These are phyloP conservation scores for Sclerotinia glacialis DNA, from an alignment of 2,329 filamentous ascomycete genomes.

Conservation along the genomic window DNA sequence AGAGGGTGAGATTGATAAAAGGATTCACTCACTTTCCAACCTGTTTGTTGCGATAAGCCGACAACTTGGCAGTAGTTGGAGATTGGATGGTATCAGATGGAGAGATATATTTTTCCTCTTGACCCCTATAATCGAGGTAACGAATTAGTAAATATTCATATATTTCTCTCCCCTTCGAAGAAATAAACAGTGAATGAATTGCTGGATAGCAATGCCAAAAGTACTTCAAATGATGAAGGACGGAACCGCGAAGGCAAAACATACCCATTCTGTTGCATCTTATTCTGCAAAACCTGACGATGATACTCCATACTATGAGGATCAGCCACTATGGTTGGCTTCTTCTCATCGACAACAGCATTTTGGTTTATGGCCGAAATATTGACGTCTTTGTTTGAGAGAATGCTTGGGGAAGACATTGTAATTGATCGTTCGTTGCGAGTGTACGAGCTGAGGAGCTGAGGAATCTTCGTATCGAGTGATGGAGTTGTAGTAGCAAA, in stretches of 20 bases:
- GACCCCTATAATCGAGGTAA: constrained; percentile 10
- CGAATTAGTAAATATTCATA: neutral
- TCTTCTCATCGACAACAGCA: constrained; percentile 31
- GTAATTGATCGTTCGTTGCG: constrained; percentile 12
- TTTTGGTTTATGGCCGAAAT: constrained; percentile 43
- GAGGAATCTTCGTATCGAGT: neutral
- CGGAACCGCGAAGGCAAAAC: constrained; percentile 35
- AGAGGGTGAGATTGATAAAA: neutral
- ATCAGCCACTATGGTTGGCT: constrained; percentile 33
- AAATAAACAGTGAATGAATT: neutral
- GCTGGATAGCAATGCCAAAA: neutral
- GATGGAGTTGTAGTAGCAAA: neutral
- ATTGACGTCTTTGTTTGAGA: constrained; percentile 67
- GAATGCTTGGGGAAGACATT: constrained; percentile 56
- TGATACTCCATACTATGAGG: constrained; percentile 74
- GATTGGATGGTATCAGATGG: constrained; percentile 89
- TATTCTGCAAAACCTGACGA: constrained; percentile 69
- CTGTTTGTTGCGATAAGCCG: constrained; percentile 75
- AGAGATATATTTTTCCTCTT: constrained; percentile 59
- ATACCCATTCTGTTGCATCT: constrained; percentile 66
- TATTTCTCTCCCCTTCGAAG: neutral
- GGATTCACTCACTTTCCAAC: constrained; percentile 64
- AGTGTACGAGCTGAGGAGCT: neutral
- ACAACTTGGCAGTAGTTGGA: constrained; percentile 79
- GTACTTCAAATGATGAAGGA: neutral